Conservation (phyloP, 2,329 filamentous ascomycete species). For the Didymella keratinophila region DNA sequence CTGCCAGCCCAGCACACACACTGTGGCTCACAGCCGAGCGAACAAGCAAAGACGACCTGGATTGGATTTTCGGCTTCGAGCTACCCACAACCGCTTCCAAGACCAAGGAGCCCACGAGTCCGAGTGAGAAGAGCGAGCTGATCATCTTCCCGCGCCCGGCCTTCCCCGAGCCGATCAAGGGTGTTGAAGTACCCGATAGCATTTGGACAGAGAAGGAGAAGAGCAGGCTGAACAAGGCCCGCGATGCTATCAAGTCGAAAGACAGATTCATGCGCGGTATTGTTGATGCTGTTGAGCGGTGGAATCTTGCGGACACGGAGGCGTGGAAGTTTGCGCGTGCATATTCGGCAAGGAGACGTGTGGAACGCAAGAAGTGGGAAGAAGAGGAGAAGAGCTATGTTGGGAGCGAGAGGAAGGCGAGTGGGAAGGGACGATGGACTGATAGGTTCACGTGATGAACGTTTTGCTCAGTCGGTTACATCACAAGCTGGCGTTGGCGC, state of each 20-base stretch:
- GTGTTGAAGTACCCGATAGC: slow-evolving; percentile 58
- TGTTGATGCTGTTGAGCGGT: slow-evolving; percentile 57
- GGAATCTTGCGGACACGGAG: slow-evolving; percentile 74
- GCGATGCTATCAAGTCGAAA: slow-evolving; percentile 51
- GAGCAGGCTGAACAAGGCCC: slow-evolving; percentile 62
- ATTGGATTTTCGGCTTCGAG: slow-evolving; percentile 89
- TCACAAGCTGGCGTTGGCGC: neutral
- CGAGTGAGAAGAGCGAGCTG: slow-evolving; percentile 66
- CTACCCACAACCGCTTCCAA: slow-evolving; percentile 68
- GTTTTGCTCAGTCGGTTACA: too few relatives aligned
- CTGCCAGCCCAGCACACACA: slow-evolving; percentile 67
- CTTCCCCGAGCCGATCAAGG: slow-evolving; percentile 58
- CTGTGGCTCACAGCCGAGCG: slow-evolving; percentile 83
- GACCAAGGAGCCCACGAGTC: slow-evolving; percentile 64
- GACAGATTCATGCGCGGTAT: slow-evolving; percentile 39
- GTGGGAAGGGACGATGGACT: slow-evolving; percentile 14
- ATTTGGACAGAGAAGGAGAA: slow-evolving; percentile 65
- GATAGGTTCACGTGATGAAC: slow-evolving; percentile 5
- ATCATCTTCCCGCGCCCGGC: slow-evolving; percentile 53
- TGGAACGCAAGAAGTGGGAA: slow-evolving; percentile 74
- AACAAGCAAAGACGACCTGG: slow-evolving; percentile 71
- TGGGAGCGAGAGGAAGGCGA: slow-evolving; percentile 58
- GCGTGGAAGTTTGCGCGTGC: slow-evolving; percentile 78
- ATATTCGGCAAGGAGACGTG: slow-evolving; percentile 67
- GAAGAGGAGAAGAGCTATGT: slow-evolving; percentile 71